These are phyloP conservation scores for Jamesozyma lodderae DNA, from an alignment of 805 yeast species.

Conservation along the genomic window DNA sequence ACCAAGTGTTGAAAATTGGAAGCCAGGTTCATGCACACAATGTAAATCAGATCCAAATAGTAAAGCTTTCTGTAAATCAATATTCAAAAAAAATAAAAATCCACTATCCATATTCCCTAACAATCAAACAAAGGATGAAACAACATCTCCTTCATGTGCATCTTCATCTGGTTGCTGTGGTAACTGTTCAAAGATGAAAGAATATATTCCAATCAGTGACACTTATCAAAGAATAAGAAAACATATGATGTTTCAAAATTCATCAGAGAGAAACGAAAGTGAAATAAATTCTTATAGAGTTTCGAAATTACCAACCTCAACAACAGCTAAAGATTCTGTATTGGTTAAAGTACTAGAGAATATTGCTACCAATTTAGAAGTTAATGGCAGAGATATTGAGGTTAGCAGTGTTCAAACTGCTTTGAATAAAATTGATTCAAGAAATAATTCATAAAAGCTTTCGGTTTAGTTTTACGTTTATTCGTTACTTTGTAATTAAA, in stretches of 20 bases:
- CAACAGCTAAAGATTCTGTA: conserved; percentile 1
- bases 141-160: neutral
- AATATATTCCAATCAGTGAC: conserved; percentile 77
- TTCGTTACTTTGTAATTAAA: no score
- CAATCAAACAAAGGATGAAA: neutral
- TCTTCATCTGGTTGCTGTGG: neutral
- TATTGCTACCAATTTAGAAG: conserved; percentile 1
- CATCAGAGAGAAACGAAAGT: neutral
- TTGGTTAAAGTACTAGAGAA: conserved; percentile 3
- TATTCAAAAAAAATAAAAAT: conserved; percentile 1
- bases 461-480: no score
- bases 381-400: conserved; percentile 3
- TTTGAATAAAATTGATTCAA: neutral
- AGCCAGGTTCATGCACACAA: conserved; percentile 2
- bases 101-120: neutral
- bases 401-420: conserved; percentile 1
- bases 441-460: no score
- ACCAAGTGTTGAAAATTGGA: neutral
- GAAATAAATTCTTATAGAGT: no score
- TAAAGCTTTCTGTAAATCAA: conserved; percentile 4
- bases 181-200: conserved; percentile 1
- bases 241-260: conserved; percentile 38
- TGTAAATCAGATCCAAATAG: conserved; percentile 3
- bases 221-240: conserved; percentile 82
- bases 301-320: no score